Conservation (phyloP, 177 flowering plant genomes). For the Vitis hybrid region DNA sequence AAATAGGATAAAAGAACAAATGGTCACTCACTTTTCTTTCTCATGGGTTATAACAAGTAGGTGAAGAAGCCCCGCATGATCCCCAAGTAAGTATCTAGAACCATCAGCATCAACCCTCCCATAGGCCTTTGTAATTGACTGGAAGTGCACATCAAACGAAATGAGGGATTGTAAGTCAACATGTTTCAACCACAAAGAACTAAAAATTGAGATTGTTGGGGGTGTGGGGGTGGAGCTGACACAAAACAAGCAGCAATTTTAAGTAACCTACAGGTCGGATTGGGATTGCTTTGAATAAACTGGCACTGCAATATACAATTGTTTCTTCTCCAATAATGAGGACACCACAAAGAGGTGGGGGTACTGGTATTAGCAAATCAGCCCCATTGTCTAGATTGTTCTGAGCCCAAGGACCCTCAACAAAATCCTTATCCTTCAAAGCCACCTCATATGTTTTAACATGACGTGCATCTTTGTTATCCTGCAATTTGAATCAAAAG, state of each 20-base stretch:
- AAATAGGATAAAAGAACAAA: neutral
- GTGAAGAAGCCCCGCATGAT: constrained; percentile 88
- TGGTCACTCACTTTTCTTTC: constrained; percentile 71
- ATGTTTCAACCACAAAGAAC: no score
- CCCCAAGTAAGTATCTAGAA: constrained; percentile 92
- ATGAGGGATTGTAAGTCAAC: neutral
- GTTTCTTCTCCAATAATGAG: constrained; percentile 97
- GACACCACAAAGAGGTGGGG: constrained; percentile 95
- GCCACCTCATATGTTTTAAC: constrained; percentile 94
- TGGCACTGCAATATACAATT: constrained; percentile 86
- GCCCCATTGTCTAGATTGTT: constrained; percentile 98
- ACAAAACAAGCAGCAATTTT: constrained; percentile 2
- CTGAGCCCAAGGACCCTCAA: constrained; percentile 97
- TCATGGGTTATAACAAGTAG: constrained; percentile 93
- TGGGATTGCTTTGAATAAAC: constrained; percentile 85
- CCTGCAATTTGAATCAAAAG: constrained; percentile 44
- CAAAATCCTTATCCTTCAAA: constrained; percentile 91
- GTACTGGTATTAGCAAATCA: constrained; percentile 88
- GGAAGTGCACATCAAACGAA: constrained; percentile 22
- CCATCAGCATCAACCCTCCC: constrained; percentile 99
- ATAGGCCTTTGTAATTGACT: constrained; percentile 93
- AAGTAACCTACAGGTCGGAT: constrained; percentile 71
- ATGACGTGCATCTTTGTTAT: constrained; percentile 96
- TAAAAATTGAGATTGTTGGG: no score
- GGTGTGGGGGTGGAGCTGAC: neutral